Base-by-base conservation (phyloP, 2,329 filamentous ascomycete species). In the Chrysoporthe deuterocubensis region DNA sequence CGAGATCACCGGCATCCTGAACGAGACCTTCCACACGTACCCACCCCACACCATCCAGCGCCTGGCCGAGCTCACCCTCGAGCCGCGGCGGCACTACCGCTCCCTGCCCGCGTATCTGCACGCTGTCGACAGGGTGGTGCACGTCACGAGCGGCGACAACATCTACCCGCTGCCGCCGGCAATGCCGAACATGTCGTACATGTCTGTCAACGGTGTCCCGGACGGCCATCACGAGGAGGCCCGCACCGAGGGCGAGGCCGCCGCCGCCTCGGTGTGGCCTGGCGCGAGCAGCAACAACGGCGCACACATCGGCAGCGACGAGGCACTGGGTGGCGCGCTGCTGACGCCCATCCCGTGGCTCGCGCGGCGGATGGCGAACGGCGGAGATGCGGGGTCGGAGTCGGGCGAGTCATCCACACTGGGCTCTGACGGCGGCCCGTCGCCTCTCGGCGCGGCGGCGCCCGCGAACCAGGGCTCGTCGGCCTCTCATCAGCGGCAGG, bases 331-430 rank as follows among this genome's bases (percentile, higher is more conserved):
- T 32, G 96, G 96, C 7, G 96, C 96, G 0, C 83, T 97, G 21
- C 83, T 99, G 62, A 98, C 95, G 0, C 96, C 95, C 0, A 98
- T 99, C 67, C 92, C 94, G 0, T 99, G 96, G 96, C 82, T 98
- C 62, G 72, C 77, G 26, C 84, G 80, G 37, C 79, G 81, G 52
- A 72, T 74, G 5, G 58, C 62, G 2, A 75, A 75, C 11, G 76
- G 76, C 13, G 71, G 71, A 8, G 73, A 72, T 14, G 73, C 72
- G 16, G 66, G 66, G 1, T 65, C 62, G 3, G 68, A 70, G 34
- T 63, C 66, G 40, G 66, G 67, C 11, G 68, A 70, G 46, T 65
- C 66, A 21, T 68, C 66, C 11, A 68, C 66, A 11, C 46, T 70
- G 21, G 62, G 68, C 40, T 67, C 68, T 1, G 66, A 68, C 26